Conservation (phyloP, 768 basidiomycete species). For the Lentinula boryana region DNA sequence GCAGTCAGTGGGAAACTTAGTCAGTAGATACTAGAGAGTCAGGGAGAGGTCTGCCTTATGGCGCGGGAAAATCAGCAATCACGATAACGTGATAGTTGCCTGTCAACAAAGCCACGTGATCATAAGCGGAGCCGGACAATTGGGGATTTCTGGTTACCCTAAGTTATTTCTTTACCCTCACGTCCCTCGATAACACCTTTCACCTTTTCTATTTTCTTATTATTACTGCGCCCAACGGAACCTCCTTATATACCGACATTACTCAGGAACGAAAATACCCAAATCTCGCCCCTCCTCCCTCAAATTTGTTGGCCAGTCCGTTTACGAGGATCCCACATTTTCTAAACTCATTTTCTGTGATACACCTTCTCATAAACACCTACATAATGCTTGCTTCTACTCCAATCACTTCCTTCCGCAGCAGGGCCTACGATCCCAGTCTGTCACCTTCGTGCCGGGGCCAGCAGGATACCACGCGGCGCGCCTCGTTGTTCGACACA, state of each 20-base stretch:
- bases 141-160: background rate
- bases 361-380: slow-evolving; percentile 14
- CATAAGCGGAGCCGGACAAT: background rate
- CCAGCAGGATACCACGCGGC: slow-evolving; percentile 27
- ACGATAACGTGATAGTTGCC: background rate
- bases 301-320: background rate
- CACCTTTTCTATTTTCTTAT: background rate
- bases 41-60: background rate
- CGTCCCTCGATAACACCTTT: background rate
- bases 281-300: background rate
- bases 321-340: background rate
- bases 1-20: too few species aligned
- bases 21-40: too few species aligned
- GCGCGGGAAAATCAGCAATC: background rate
- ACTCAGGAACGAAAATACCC: background rate
- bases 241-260: background rate
- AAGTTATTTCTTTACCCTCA: background rate
- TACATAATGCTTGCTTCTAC: slow-evolving; percentile 38
- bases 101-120: background rate
- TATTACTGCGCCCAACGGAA: background rate
- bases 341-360: slow-evolving; percentile 3
- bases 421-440: slow-evolving; percentile 20
- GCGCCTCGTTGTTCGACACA: slow-evolving; percentile 37
- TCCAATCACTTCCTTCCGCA: slow-evolving; percentile 28
- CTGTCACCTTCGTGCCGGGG: slow-evolving; percentile 30